Percentiles rank a stretch among this genome's conserved stretches.
Conservation (phyloP, 805 yeast genomes). For the Kluyveromyces nonfermentans region DNA sequence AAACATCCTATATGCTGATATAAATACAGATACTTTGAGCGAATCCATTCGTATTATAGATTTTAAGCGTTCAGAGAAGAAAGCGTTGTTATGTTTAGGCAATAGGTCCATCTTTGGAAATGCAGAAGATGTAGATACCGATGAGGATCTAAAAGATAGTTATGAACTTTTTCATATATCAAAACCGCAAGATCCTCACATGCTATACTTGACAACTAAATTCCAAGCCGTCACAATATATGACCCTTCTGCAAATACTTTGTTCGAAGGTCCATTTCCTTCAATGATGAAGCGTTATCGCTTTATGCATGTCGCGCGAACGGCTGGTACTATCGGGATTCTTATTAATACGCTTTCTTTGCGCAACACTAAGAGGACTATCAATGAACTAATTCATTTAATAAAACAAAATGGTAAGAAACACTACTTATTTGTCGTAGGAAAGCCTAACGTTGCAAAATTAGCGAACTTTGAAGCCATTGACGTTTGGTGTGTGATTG, state of each 20-base stretch:
- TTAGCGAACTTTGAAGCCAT: constrained; percentile 91
- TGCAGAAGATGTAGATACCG: constrained; percentile 21
- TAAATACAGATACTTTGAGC: constrained; percentile 25
- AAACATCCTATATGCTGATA: constrained; percentile 33
- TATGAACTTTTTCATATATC: constrained; percentile 63
- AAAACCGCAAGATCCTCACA: constrained; percentile 66
- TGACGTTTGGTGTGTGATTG: constrained; percentile 89
- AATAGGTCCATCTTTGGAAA: constrained; percentile 21
- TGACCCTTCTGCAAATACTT: constrained; percentile 32
- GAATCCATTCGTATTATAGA: constrained; percentile 37
- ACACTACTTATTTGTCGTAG: constrained; percentile 90
- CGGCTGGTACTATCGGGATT: constrained; percentile 88
- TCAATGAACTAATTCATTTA: constrained; percentile 50
- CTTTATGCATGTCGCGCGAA: constrained; percentile 78
- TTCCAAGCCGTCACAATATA: constrained; percentile 46
- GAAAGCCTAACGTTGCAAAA: constrained; percentile 96
- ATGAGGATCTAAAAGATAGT: constrained; percentile 29
- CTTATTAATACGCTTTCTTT: constrained; percentile 84
- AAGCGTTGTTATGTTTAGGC: constrained; percentile 15
- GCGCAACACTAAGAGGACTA: constrained; percentile 57
- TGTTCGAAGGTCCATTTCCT: constrained; percentile 55
- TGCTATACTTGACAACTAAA: constrained; percentile 64
- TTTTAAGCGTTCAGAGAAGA: constrained; percentile 9
- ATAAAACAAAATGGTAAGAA: constrained; percentile 76
- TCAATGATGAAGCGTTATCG: constrained; percentile 76